phyloP scores from a whole-genome alignment of 495 filamentous ascomycete species.

The Aspergillus conjunctus region DNA sequence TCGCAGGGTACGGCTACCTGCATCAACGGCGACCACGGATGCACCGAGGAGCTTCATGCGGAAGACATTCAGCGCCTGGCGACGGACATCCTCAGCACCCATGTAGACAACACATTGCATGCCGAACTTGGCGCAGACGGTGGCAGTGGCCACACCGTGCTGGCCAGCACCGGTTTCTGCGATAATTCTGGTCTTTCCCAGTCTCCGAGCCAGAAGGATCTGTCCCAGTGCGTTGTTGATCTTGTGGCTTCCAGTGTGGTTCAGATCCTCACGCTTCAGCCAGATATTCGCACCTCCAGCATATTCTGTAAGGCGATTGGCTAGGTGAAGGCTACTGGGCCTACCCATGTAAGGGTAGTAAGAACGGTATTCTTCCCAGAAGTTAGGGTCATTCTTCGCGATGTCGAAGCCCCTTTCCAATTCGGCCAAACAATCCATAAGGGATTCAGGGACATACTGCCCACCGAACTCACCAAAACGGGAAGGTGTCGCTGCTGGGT shows the following conservation, averaged over 20 bases:
- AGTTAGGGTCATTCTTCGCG: constrained; percentile 79
- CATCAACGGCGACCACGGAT: constrained; percentile 81
- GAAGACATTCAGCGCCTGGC: constrained; percentile 95
- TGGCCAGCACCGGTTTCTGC: constrained; percentile 96
- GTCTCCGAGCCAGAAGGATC: constrained; percentile 73
- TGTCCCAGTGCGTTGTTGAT: constrained; percentile 97
- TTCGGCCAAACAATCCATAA: constrained; percentile 95
- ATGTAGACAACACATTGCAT: constrained; percentile 97
- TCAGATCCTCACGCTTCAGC: constrained; percentile 93
- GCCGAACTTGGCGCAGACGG: constrained; percentile 94
- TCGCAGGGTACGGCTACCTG: constrained; percentile 81
- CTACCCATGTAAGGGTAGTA: constrained; percentile 99
- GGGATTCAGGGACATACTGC: constrained; percentile 96
- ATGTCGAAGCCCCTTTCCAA: constrained; percentile 89
- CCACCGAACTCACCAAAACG: constrained; percentile 97
- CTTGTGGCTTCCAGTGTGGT: constrained; percentile 86
- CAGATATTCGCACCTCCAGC: constrained; percentile 92
- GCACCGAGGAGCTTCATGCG: constrained; percentile 95
- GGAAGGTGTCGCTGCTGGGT: constrained; percentile 63
- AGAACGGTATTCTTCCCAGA: constrained; percentile 96
- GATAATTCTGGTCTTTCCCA: constrained; percentile 93
- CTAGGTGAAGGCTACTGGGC: constrained; percentile 86
- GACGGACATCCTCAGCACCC: constrained; percentile 91
- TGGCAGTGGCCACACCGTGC: constrained; percentile 93
- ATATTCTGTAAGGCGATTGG: constrained; percentile 82